Base-by-base conservation (phyloP, 352 stramenopile genomes). In the Globisporangium takayamanum region DNA sequence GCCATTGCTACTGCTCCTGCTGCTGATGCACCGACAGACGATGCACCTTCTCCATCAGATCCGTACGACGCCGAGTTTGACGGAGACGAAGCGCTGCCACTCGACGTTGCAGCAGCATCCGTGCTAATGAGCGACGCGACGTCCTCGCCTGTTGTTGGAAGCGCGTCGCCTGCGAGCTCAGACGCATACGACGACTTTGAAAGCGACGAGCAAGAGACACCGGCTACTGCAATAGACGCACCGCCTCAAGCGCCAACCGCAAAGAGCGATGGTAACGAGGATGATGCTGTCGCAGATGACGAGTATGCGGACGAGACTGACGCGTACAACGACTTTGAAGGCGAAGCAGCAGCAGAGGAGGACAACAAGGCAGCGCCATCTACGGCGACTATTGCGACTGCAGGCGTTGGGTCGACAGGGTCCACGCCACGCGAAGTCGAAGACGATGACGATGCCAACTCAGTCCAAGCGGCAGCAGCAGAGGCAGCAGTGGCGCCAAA, bases 281-380 rank as follows among this genome's bases (percentile, higher is more conserved):
- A 39, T 39, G 33, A 12, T 41, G 39, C 18, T 22, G 26, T 25
- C 51, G 51, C 1, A 16, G 67, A 72, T 18, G 63, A 50, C n/a
- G 64, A 74, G 7, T 73, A 74, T 36, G 67, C 75, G 15, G 66
- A 82, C 26, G 63, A 81, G 11, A 60, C 67, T 14, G 72, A 50
- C 22, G 72, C 46, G 6, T 86, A 80, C 63, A 78, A 85, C 26
- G 77, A 85, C 8, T 80, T 78, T 64, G 68, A 70, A 18, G 52
- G 54, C 55, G 57, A 65, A 4, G 22, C 55, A 14, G 18, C 53
- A 3, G 22, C 22, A 22, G 22, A 22, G 22, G 58, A 66, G 33
- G 33, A 39, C 33, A 39, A 39, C 2, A 28, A 18, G 16, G n/a
- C 51, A 12, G 50, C 61, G 18, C 37, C 39, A 18, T 26, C 49